Evolutionary conservation across 257 asterid genomes (phyloP), one percentile per base, ranked within the genome.

Genomic region (Solanum phureja): DNA sequence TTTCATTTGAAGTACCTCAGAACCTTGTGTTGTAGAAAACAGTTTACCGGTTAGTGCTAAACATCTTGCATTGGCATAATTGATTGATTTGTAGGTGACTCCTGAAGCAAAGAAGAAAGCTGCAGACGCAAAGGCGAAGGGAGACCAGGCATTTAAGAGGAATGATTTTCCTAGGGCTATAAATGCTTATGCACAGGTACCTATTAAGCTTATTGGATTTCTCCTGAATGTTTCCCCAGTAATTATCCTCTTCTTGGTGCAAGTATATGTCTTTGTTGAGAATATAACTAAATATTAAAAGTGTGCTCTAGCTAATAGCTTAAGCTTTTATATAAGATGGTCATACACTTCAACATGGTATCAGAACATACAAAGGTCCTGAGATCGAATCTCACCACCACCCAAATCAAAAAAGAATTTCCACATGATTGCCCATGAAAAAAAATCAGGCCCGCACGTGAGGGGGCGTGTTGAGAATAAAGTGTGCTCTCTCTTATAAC

Each of bases 121-220:
- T 60, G 95, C 94, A 69, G 99, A 97, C 87, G 98, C 98, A 46
- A 97, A 97, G 90, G 95, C 94, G 14, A 94, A 95, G 86, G 99
- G 91, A 6, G 98, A 94, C 5, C 95, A 94, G 76, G 98, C 99
- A 87, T 97, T 93, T 89, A 94, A 90, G 90, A 90, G 95, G 88
- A 91, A 92, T 68, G 98, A 97, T 86, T 93, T 87, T 86, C 87
- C 90, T 91, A 44, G 83, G 40, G 98, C 99, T 84, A 85, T 95
- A 77, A 98, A 95, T 91, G 93, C 98, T 89, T 97, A 95, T 90
- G 94, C 99, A 27, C 98, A 97, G 98, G 99, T 96, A 83, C 60
- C 10, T 88, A 24, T 86, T 88, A 35, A 31, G 42, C 27, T 81
- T 44, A 52, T 16, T 79, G 38, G 18, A 79, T 79, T 44, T 23